These are phyloP conservation scores for Nicotiana noctiflora DNA, from an alignment of 257 asterid species.

Conservation along the genomic window DNA sequence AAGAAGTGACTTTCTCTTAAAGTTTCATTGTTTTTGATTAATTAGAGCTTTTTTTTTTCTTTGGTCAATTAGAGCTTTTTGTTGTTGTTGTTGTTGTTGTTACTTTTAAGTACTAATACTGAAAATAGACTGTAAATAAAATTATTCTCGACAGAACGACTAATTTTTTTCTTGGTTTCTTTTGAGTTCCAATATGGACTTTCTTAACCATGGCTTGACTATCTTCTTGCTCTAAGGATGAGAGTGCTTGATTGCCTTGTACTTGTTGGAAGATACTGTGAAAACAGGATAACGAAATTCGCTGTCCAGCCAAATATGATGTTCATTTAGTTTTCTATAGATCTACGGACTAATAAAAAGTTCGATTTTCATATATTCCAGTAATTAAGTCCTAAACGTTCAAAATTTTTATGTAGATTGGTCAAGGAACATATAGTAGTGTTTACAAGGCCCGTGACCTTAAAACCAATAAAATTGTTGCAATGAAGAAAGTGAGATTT, in stretches of 20 bases:
- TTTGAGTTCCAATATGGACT: not conserved
- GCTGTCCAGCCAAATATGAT: not conserved
- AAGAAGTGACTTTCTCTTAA: not conserved
- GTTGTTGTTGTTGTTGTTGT: no score
- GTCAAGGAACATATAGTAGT: constrained; percentile 94
- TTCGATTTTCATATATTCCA: not conserved
- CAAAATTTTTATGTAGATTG: constrained; percentile 46
- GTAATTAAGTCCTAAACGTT: not conserved
- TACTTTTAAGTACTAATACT: not conserved
- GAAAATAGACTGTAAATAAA: not conserved
- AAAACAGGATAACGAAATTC: not conserved
- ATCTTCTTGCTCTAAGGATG: not conserved
- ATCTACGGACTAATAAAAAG: not conserved
- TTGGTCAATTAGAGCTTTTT: not conserved
- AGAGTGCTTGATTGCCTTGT: not conserved
- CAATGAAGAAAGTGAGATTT: constrained; percentile 88
- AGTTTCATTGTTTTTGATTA: not conserved
- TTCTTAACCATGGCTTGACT: not conserved
- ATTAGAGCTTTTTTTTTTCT: not conserved
- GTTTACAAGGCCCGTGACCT: constrained; percentile 94
- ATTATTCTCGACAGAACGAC: not conserved
- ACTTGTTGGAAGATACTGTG: not conserved
- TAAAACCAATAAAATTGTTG: constrained; percentile 49
- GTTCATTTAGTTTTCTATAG: not conserved
- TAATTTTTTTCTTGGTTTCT: not conserved